Evolutionary conservation across 164 flowering plant species (phyloP), one percentile per base, ranked within the genome.

Genomic region (Nelumbo lutea): DNA sequence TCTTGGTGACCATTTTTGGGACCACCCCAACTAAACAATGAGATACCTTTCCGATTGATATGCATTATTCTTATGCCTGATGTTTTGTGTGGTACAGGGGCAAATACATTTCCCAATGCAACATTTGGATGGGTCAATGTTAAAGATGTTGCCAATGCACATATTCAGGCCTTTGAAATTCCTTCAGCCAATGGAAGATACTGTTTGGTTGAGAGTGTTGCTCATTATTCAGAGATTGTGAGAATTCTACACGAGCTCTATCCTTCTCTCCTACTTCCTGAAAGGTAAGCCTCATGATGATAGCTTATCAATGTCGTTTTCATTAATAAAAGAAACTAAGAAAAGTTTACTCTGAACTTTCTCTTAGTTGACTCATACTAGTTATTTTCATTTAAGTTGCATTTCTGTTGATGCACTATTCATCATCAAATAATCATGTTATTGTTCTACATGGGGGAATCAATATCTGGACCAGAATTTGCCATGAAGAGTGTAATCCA

Each of bases 181-280:
- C 79, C 89, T 73, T 80, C 88, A 48, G 87, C 89, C 11, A 76
- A 64, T 65, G 91, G 91, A 66, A 81, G 95, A 79, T 86, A 87
- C 68, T 80, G 82, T 70, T 40, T 86, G 55, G 86, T 81, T 9
- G 88, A 77, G 72, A 70, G 67, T 39, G 80, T 83, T 64, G 76
- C 60, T 52, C 83, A 78, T 67, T 56, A 9, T 57, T 83, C 83
- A 10, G 83, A 75, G 44, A 2, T 79, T 68, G 78, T 79, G 70
- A 77, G 78, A 76, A 75, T 81, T 14, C 66, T 88, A 44, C 76
- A 62, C 3, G 73, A 84, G 58, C 83, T 81, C 45, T 85, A 76
- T 67, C 89, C 90, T 43, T 15, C 61, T 61, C 27, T 79, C 52
- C 64, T 47, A 1, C 80, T 82, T 72, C 87, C 87, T 15, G 73